These are phyloP conservation scores for Diospyros kaki DNA, from an alignment of 148 eudicot species.

Conservation along the genomic window DNA sequence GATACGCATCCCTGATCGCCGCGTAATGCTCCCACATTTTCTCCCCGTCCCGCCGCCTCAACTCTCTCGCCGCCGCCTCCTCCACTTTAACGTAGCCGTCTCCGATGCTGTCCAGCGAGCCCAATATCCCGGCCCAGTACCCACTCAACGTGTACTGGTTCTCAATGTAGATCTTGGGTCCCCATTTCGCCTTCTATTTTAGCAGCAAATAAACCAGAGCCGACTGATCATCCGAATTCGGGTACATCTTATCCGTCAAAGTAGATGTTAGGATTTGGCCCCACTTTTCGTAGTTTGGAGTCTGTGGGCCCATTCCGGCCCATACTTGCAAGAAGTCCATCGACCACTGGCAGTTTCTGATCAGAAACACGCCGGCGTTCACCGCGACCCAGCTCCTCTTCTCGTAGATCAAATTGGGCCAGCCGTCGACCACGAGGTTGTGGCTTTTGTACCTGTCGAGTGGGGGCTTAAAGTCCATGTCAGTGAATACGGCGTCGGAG, in stretches of 20 bases:
- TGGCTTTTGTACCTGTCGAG: constrained; percentile 32
- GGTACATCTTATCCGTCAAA: constrained; percentile 12
- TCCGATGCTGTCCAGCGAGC: neutral
- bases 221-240: constrained; percentile 20
- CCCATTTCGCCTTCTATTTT: constrained; percentile 15
- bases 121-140: constrained; percentile 17
- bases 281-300: constrained; percentile 16
- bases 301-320: constrained; percentile 24
- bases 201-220: constrained; percentile 20
- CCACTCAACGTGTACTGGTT: constrained; percentile 13
- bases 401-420: constrained; percentile 30
- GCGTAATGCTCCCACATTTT: constrained; percentile 13
- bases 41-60: constrained; percentile 15
- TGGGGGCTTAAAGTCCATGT: constrained; percentile 45
- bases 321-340: constrained; percentile 19
- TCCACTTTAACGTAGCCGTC: constrained; percentile 4
- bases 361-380: constrained; percentile 25
- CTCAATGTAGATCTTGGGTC: constrained; percentile 18
- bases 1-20: neutral
- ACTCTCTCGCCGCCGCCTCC: neutral
- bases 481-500: constrained; percentile 42
- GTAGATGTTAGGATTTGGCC: neutral
- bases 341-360: constrained; percentile 27
- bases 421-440: constrained; percentile 38
- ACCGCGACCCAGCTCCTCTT: constrained; percentile 35